These are phyloP conservation scores for Epithemia pelagica DNA, from an alignment of 108 stramenopile genomes.

Conservation along the genomic window DNA sequence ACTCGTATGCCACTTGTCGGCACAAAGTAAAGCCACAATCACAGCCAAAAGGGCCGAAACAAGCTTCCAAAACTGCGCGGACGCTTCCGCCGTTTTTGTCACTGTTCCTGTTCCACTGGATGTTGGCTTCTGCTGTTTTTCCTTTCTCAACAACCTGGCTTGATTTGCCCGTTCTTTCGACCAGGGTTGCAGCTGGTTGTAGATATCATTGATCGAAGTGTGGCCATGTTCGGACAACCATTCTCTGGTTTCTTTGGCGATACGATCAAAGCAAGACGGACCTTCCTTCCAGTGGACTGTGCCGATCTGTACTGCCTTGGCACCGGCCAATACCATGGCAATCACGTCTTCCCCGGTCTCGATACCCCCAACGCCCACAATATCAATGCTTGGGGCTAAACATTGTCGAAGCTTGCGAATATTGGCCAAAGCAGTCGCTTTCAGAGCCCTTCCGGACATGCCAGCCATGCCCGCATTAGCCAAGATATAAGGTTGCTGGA, in stretches of 20 bases:
- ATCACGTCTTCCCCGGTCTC: constrained; percentile 69
- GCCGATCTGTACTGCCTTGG: constrained; percentile 84
- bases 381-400: constrained; percentile 68
- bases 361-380: constrained; percentile 87
- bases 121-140: not conserved
- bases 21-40: not conserved
- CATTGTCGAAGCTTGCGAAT: constrained; percentile 70
- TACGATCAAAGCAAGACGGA: constrained; percentile 86
- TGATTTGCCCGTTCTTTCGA: constrained; percentile 71
- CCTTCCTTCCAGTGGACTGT: constrained; percentile 93
- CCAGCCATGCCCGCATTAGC: constrained; percentile 84
- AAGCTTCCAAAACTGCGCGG: constrained; percentile 1
- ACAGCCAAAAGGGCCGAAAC: not conserved
- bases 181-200: constrained; percentile 78
- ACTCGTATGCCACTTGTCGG: not conserved
- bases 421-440: constrained; percentile 86
- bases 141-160: constrained; percentile 14
- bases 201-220: constrained; percentile 52
- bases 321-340: constrained; percentile 81
- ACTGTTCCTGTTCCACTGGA: too few species aligned
- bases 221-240: constrained; percentile 74
- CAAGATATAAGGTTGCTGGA: constrained; percentile 67
- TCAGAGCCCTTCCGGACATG: constrained; percentile 74
- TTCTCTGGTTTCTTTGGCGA: constrained; percentile 52
- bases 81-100: not conserved